Base-by-base conservation (phyloP, 2,329 filamentous ascomycete species). In the Nannizzia gypsea region DNA sequence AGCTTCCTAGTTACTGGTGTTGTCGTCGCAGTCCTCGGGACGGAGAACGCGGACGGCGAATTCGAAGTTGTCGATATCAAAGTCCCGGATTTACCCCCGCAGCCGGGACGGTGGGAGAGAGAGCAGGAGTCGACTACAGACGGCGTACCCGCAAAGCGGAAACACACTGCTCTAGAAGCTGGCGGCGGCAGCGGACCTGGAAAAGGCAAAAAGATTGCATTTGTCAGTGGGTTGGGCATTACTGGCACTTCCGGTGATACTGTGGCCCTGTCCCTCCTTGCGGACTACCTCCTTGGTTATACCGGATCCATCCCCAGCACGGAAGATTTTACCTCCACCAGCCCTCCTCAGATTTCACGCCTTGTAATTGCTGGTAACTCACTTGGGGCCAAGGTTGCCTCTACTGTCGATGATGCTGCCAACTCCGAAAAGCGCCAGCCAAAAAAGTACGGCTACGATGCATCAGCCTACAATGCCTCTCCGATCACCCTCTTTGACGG, bases 371-470 rank as follows among this genome's bases (percentile, higher is more conserved):
- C 91, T 0, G 93, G 93, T 44, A 92, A 97, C 73, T 95, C 90
- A 1, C 84, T 97, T 57, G 73, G 77, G 1, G 72, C 80, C 56
- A 68, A 65, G 24, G 69, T 72, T 44, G 69, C 70, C 17, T 61
- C 62, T 2, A 66, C 69, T 9, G 61, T 66, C 24, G 64, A 58
- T 26, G 65, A 67, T 4, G 61, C 59, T 28, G 63, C 52, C 5
- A 57, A 60, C 1, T 63, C 64, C 3, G 72, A 69, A 50, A 76
- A 80, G 66, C 83, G 80, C 69, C 66, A 68, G 1, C 74, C 79
- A 57, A 95, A 90, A 72, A 96, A 95, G 71, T 97, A 96, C 74
- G 92, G 93, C 62, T 97, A 97, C 76, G 93, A 99, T 72, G 84
- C 89, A 60, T 85, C 86, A 59, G 75, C 87, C 0, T 99, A 96